Conservation (phyloP, 768 basidiomycete genomes). For the Auricularia cornea region DNA sequence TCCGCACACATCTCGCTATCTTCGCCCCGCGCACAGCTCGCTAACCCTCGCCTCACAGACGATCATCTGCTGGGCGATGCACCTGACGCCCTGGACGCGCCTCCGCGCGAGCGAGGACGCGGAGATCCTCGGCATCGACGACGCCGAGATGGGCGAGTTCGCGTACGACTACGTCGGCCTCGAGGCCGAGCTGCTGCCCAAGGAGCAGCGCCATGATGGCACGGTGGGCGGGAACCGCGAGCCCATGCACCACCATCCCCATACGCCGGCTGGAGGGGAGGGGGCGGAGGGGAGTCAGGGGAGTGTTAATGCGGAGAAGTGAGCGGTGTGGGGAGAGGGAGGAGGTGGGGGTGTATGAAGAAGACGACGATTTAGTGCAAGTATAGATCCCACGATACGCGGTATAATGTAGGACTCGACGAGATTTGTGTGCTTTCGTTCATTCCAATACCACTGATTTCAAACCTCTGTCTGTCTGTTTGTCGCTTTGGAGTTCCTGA, state of each 20-base stretch:
- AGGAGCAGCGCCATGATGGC: not conserved
- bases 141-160: conserved; percentile 83
- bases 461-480: too few relatives aligned
- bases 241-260: not conserved
- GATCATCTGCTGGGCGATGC: not conserved
- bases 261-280: not conserved
- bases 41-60: not conserved
- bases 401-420: too few relatives aligned
- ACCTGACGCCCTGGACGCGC: not conserved
- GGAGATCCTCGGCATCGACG: conserved; percentile 65
- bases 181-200: conserved; percentile 37
- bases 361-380: not conserved
- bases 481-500: too few relatives aligned
- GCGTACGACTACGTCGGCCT: conserved; percentile 81
- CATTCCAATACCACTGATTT: too few relatives aligned
- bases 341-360: not conserved
- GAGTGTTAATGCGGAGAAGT: not conserved
- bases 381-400: too few relatives aligned
- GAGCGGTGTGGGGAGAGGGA: not conserved
- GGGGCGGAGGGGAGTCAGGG: not conserved
- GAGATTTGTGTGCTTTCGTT: too few relatives aligned
- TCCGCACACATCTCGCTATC: not conserved
- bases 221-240: not conserved
- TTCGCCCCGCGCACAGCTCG: too few relatives aligned
- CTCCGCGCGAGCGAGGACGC: not conserved